Evolutionary conservation across 1,284 basidiomycete species (phyloP).

Genomic region (Trichosporon inkin): DNA sequence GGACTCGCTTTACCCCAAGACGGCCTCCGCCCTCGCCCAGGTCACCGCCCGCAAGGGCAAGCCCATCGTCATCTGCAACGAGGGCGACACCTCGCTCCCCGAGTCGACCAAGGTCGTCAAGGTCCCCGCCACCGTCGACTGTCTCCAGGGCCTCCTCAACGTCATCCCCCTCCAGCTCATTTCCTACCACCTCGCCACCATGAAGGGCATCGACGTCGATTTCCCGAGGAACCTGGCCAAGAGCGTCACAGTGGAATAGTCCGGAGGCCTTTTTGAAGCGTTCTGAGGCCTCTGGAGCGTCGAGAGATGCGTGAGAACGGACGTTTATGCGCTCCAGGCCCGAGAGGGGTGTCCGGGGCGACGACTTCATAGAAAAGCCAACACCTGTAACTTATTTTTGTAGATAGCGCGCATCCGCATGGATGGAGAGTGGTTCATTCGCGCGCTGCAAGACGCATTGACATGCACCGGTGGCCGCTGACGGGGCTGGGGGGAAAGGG

Average conservation of each 20-base stretch:
- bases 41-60: constrained; percentile 95
- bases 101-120: constrained; percentile 75
- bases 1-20: constrained; percentile 95
- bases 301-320: no score
- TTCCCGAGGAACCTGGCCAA: constrained; percentile 90
- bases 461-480: no score
- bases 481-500: no score
- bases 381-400: no score
- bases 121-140: constrained; percentile 91
- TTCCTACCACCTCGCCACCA: constrained; percentile 89
- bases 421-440: no score
- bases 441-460: no score
- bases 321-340: no score
- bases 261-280: no score
- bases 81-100: constrained; percentile 75
- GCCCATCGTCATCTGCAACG: constrained; percentile 94
- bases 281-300: no score
- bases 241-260: constrained; percentile 45
- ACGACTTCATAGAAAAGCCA: no score
- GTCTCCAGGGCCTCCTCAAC: constrained; percentile 91
- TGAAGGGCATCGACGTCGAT: constrained; percentile 95
- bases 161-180: constrained; percentile 95
- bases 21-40: constrained; percentile 85
- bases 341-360: no score
- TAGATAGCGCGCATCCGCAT: no score